Base-by-base conservation (phyloP, 345 rosid species). In the Eucalyptus globulus region DNA sequence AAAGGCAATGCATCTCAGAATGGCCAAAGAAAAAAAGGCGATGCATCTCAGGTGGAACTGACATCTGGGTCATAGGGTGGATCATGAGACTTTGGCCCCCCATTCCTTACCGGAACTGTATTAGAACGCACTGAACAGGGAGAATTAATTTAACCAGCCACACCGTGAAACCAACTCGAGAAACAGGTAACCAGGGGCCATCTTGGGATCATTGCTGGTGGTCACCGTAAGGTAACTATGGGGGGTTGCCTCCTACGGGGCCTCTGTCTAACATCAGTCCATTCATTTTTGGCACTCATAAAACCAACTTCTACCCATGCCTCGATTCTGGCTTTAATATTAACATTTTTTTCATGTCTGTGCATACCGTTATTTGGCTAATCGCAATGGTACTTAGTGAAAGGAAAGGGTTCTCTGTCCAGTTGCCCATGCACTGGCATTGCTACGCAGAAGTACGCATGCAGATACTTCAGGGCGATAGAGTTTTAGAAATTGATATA, bases 131-230 rank as follows among this genome's bases (percentile, higher is more conserved):
- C 80, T 8, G 44, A 9, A 34, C 44, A 34, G 40, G 76, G 80
- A 69, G 44, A 69, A 24, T 69, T 16, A 69, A 34, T 69, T 34
- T 34, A 17, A 69, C 44, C 80, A 34, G 24, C 44, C 80, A 69
- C 24, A 17, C 24, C 0, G 34, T 34, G 13, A 69, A 69, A 69
- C 80, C 12, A 21, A 65, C 76, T 65, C 37, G 40, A 65, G 40
- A 37, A 37, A 11, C 45, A 72, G 13, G 81, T 19, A 93, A 91
- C 99, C 99, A 8, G 95, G 96, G 86, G 99, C 26, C 26, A 53
- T 53, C 58, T 21, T 53, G 58, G 58, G 26, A 53, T 53, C 58
- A 53, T 8, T 53, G 11, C 58, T 53, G 26, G 58, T 8, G 58
- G 58, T 53, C 21, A 8, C 58, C 58, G 58, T 53, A 53, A 53